phyloP scores from a whole-genome alignment of 139 green algal species.

The Pleodorina starrii region DNA sequence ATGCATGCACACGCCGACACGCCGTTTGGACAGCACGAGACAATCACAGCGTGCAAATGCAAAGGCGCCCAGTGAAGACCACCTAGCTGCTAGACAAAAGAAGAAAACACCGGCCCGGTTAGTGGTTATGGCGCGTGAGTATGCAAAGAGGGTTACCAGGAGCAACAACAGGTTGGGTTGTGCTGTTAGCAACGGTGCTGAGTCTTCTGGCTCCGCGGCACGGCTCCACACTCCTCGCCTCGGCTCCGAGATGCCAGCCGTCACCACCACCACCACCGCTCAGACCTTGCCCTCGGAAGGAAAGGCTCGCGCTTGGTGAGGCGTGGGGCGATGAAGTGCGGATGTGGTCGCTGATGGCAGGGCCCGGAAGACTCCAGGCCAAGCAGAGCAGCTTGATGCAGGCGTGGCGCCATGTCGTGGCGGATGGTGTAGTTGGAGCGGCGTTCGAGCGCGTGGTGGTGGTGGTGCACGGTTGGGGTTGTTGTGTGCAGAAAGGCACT shows the following conservation, averaged over 20 bases:
- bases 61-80: slow-evolving; percentile 34
- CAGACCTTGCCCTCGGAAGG: slow-evolving; percentile 37
- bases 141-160: slow-evolving; percentile 28
- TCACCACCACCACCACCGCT: slow-evolving; percentile 48
- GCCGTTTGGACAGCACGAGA: slow-evolving; percentile 1
- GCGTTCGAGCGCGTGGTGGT: slow-evolving; percentile 38
- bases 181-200: slow-evolving; percentile 36
- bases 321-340: slow-evolving; percentile 29
- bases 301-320: slow-evolving; percentile 49
- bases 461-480: slow-evolving; percentile 18
- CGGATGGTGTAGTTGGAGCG: slow-evolving; percentile 15
- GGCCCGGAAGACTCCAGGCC: slow-evolving; percentile 51
- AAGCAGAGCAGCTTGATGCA: slow-evolving; percentile 53
- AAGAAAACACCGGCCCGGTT: slow-evolving; percentile 24
- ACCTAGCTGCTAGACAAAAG: slow-evolving; percentile 50
- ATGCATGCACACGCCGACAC: slow-evolving; percentile 30
- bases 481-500: slow-evolving; percentile 26
- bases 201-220: slow-evolving; percentile 19
- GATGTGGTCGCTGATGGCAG: slow-evolving; percentile 47
- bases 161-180: slow-evolving; percentile 51
- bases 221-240: slow-evolving; percentile 22
- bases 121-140: slow-evolving; percentile 36
- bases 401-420: slow-evolving; percentile 8
- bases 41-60: slow-evolving; percentile 3
- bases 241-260: slow-evolving; percentile 23